Evolutionary conservation across 2,329 filamentous ascomycete genomes (phyloP).

Genomic region (Xylaria hypoxylon): DNA sequence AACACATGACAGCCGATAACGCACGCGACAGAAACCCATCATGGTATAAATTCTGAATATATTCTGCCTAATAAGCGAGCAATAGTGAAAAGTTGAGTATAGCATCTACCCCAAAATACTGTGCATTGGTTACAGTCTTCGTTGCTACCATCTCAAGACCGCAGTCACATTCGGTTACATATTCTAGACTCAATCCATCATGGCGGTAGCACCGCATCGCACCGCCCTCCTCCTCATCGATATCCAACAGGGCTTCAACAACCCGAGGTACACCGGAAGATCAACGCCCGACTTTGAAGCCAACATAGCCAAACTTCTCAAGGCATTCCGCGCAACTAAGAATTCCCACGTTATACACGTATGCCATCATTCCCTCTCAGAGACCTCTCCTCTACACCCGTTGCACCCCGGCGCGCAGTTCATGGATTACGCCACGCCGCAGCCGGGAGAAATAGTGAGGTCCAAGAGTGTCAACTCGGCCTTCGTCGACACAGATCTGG

Average conservation of each 20-base stretch:
- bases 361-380: constrained; percentile 56
- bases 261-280: constrained; percentile 52
- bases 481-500: constrained; percentile 59
- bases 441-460: constrained; percentile 54
- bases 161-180: background rate
- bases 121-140: too few relatives aligned
- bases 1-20: constrained; percentile 27
- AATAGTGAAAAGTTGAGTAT: background rate
- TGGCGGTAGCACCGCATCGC: constrained; percentile 15
- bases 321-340: constrained; percentile 42
- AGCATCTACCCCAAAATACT: background rate
- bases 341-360: constrained; percentile 56
- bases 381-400: constrained; percentile 54
- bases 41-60: constrained; percentile 7
- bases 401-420: constrained; percentile 48
- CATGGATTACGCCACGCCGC: constrained; percentile 44
- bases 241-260: constrained; percentile 57
- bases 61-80: background rate
- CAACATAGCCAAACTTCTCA: constrained; percentile 56
- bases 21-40: background rate
- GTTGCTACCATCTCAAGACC: background rate
- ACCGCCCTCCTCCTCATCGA: constrained; percentile 60
- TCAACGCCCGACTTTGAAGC: constrained; percentile 59
- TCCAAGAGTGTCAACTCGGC: constrained; percentile 60
- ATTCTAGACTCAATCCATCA: background rate